Base-by-base conservation (phyloP, 805 yeast genomes). In the Isabelozyma pseudorhagii region DNA sequence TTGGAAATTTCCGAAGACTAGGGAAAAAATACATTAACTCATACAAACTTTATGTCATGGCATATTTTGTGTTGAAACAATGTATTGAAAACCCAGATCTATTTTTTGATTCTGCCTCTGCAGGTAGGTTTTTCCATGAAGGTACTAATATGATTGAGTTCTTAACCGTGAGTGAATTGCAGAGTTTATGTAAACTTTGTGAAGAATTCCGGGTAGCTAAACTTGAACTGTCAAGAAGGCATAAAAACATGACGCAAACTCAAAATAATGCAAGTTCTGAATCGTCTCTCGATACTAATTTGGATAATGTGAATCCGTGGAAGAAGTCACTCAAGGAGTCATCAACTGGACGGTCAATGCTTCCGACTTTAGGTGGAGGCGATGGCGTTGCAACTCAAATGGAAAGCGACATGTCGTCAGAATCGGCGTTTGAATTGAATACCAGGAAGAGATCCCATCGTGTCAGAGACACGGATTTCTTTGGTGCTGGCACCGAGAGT, bases 131-230 rank as follows among this genome's bases (percentile, higher is more conserved):
- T 40, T 60, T 60, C 46, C 72, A 70, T 46, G 64, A 66, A 27
- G 75, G 76, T 3, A 65, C 75, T 17, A 74, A 71, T 50, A 59
- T 72, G 65, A 53, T 74, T 45, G 71, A 71, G 44, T 72, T 62
- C 53, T 65, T 73, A 49, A 54, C 73, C 5, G 59, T 62, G 14
- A 49, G 58, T n/a, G 78, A 73, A 44, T 59, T 74, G 21, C 61
- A 66, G 40, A 66, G 67, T 50, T 57, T 74, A 40, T 62, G 69
- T 48, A 62, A 62, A 46, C 54, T 74, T 38, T 69, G 74, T 45
- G 75, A 71, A 36, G 78, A 74, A 45, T 71, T 72, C 52, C 57
- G 70, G 44, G 46, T 55, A 5, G 74, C 75, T 11, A 74, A 72
- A 50, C 63, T 60, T n/a, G 63, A 61, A 41, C 66, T 42, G 45